Conservation (phyloP, 257 asterid species). For the Salvia rosmarinus region DNA sequence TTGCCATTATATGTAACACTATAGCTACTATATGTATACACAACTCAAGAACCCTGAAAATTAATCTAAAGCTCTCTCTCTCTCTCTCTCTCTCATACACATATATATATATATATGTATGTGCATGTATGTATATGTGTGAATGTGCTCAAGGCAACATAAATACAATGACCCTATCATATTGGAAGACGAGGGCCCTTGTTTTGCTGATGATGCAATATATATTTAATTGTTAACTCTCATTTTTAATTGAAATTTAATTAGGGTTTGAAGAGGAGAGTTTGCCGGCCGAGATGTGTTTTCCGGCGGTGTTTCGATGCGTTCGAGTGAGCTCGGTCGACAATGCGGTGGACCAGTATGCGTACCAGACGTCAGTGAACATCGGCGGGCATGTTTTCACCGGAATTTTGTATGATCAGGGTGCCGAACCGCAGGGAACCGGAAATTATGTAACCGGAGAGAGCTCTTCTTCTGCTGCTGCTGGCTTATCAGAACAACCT, state of each 20-base stretch:
- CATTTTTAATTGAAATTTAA: neutral
- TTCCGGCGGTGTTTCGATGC: constrained; percentile 67
- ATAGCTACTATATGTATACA: neutral
- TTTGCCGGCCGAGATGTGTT: constrained; percentile 58
- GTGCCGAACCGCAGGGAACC: constrained; percentile 40
- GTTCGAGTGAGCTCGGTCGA: constrained; percentile 66
- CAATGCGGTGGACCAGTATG: constrained; percentile 62
- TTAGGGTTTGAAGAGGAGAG: constrained; percentile 47
- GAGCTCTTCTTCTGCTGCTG: constrained; percentile 41
- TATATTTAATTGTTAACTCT: neutral
- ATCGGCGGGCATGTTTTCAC: constrained; percentile 69
- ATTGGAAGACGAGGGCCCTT: neutral
- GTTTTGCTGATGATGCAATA: neutral
- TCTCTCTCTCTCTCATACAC: neutral
- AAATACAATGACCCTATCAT: neutral
- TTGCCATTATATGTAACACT: neutral
- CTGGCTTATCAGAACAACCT: constrained; percentile 28
- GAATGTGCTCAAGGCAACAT: no score
- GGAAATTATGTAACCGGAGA: constrained; percentile 45
- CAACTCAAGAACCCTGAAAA: neutral
- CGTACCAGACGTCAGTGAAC: constrained; percentile 71
- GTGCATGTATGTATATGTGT: neutral
- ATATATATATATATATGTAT: neutral
- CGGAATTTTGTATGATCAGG: constrained; percentile 74
- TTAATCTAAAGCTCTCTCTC: neutral